phyloP scores from a whole-genome alignment of 768 basidiomycete species.

The Mycena olivaceomarginata region DNA sequence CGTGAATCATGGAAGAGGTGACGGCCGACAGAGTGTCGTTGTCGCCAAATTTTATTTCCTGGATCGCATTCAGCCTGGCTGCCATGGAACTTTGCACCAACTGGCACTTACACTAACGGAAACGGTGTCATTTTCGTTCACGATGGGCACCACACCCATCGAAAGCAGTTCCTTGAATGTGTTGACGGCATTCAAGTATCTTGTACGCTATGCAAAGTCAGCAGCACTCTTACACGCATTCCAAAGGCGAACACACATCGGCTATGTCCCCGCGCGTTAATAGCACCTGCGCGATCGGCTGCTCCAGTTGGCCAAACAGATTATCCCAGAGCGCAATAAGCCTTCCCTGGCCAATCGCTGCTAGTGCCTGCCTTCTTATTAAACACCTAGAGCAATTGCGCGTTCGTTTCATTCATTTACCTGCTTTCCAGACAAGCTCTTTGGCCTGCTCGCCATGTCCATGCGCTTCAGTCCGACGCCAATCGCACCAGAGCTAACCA shows the following conservation, averaged over 20 bases:
- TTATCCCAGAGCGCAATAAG: constrained; percentile 98
- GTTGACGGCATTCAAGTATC: constrained; percentile 97
- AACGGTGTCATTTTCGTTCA: constrained; percentile 99
- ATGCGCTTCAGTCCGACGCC: constrained; percentile 96
- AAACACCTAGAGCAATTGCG: not conserved
- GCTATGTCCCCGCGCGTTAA: constrained; percentile 97
- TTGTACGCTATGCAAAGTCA: constrained; percentile 79
- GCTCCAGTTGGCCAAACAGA: constrained; percentile 93
- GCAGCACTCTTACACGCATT: constrained; percentile 43
- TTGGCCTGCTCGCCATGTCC: constrained; percentile 87
- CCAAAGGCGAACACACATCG: constrained; percentile 75
- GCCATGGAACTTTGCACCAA: not conserved
- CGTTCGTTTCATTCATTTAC: constrained; percentile 62
- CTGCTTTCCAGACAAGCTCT: constrained; percentile 93
- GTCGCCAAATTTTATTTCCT: constrained; percentile 99
- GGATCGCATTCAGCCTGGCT: not conserved
- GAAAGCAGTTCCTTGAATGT: constrained; percentile 93
- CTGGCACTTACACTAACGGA: constrained; percentile 90
- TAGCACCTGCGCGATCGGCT: constrained; percentile 96
- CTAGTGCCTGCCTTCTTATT: constrained; percentile 83
- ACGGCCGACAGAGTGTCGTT: constrained; percentile 99
- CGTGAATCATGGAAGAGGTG: constrained; percentile 97
- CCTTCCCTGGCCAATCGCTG: constrained; percentile 97
- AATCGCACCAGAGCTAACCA: constrained; percentile 98
- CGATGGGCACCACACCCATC: constrained; percentile 98